Evolutionary conservation across 2,329 filamentous ascomycete genomes (phyloP).

Genomic region (Rutstroemia sydowiana): DNA sequence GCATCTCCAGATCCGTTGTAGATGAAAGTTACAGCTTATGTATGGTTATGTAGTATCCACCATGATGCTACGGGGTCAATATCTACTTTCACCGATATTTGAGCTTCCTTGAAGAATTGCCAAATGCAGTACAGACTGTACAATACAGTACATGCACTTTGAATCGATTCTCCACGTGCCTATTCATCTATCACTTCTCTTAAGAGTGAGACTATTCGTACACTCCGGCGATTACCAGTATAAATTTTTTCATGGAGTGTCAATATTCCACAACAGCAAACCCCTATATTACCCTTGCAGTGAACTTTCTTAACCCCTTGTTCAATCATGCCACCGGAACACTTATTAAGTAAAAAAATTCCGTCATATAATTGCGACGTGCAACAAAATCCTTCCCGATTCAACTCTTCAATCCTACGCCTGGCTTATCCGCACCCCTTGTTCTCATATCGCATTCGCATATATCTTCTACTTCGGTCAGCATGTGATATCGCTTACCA

Average conservation of each 20-base stretch:
- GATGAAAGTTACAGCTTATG: background rate
- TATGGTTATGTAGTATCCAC: background rate
- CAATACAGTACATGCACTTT: too few relatives aligned
- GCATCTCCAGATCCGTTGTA: background rate
- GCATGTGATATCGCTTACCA: too few relatives aligned
- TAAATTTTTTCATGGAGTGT: too few relatives aligned
- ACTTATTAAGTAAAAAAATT: background rate
- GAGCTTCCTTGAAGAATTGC: too few relatives aligned
- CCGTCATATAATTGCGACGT: background rate
- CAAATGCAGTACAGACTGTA: too few relatives aligned
- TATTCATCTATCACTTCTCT: too few relatives aligned
- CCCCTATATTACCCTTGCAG: background rate
- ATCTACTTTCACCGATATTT: too few relatives aligned
- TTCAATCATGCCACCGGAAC: background rate
- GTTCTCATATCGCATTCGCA: background rate
- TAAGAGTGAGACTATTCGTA: too few relatives aligned
- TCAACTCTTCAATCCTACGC: background rate
- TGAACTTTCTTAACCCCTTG: background rate
- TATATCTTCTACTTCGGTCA: background rate
- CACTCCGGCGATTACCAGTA: too few relatives aligned
- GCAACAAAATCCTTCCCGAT: background rate
- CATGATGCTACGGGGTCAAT: background rate
- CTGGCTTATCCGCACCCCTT: too few relatives aligned
- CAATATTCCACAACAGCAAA: background rate
- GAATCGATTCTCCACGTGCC: too few relatives aligned